phyloP scores from a whole-genome alignment of 192 early-diverging fungal species.

The Gryganskiella cystojenkinii region DNA sequence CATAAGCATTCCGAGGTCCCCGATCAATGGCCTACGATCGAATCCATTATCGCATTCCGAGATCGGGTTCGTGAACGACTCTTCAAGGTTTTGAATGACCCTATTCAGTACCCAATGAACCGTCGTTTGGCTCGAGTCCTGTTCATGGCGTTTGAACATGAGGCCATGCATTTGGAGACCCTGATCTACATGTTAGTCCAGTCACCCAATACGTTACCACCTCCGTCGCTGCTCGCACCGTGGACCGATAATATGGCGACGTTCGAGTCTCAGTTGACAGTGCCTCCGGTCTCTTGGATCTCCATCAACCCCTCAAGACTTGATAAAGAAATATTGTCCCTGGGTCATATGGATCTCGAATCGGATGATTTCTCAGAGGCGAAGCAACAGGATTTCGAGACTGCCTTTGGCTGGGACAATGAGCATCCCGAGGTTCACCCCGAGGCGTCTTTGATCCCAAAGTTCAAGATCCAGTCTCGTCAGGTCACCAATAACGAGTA shows the following conservation, averaged over 20 bases:
- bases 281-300: conserved; percentile 10
- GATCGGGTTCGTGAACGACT: conserved; percentile 71
- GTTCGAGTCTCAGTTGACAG: conserved; percentile 12
- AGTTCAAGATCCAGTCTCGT: conserved; percentile 77
- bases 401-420: conserved; percentile 92
- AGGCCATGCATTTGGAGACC: conserved; percentile 95
- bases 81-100: conserved; percentile 52
- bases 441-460: conserved; percentile 36
- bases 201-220: conserved; percentile 58
- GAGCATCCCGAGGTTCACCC: conserved; percentile 68
- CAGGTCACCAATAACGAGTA: conserved; percentile 89
- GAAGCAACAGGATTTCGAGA: conserved; percentile 16
- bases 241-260: conserved; percentile 6
- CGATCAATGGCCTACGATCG: conserved; percentile 75
- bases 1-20: conserved; percentile 82
- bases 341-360: conserved; percentile 78
- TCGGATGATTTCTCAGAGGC: conserved; percentile 53
- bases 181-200: conserved; percentile 92
- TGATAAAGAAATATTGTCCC: conserved; percentile 29
- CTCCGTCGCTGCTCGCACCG: conserved; percentile 55
- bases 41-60: conserved; percentile 74
- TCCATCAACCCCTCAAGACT: conserved; percentile 27
- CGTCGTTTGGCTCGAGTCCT: conserved; percentile 67
- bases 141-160: conserved; percentile 94
- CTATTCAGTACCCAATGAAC: conserved; percentile 22